Percentiles rank a stretch among this genome's conserved stretches.
phyloP scores from a whole-genome alignment of 2,329 filamentous ascomycete genomes.

The Aspergillus sp. region DNA sequence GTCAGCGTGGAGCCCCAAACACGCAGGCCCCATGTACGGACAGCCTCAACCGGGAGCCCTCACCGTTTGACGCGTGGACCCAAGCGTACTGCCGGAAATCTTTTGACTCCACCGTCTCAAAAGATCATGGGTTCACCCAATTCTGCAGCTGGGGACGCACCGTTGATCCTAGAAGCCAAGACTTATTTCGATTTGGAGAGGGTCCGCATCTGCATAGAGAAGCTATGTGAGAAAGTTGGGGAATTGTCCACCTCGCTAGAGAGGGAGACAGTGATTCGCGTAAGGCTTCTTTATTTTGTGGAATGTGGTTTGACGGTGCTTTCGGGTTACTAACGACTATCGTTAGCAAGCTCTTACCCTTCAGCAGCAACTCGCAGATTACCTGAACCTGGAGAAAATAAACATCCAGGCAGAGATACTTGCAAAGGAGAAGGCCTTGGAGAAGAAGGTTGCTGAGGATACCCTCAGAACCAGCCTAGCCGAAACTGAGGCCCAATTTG shows the following conservation, averaged over 20 bases:
- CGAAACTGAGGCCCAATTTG: conserved; percentile 13
- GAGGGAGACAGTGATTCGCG: conserved; percentile 18
- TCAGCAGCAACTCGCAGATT: conserved; percentile 19
- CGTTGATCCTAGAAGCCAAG: neutral
- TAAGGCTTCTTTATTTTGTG: conserved; percentile 7
- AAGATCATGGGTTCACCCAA: neutral
- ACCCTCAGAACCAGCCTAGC: conserved; percentile 8
- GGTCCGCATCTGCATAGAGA: conserved; percentile 12
- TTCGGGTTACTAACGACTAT: neutral
- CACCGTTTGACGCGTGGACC: conserved; percentile 6
- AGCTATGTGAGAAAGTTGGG: conserved; percentile 12
- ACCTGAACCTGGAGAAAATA: conserved; percentile 10
- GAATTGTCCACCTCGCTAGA: conserved; percentile 7
- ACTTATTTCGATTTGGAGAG: too few species aligned
- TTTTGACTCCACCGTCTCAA: neutral
- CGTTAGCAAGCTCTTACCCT: conserved; percentile 16
- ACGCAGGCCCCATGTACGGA: conserved; percentile 10
- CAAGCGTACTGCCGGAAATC: neutral
- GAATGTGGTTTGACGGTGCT: neutral
- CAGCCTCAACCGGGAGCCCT: conserved; percentile 21
- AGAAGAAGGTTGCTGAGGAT: conserved; percentile 9
- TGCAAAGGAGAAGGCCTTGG: conserved; percentile 9
- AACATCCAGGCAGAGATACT: conserved; percentile 13
- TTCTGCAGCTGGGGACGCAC: neutral
- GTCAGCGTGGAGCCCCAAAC: conserved; percentile 2